Conservation (phyloP, 2,329 filamentous ascomycete species). For the Dactylellina sp. region DNA sequence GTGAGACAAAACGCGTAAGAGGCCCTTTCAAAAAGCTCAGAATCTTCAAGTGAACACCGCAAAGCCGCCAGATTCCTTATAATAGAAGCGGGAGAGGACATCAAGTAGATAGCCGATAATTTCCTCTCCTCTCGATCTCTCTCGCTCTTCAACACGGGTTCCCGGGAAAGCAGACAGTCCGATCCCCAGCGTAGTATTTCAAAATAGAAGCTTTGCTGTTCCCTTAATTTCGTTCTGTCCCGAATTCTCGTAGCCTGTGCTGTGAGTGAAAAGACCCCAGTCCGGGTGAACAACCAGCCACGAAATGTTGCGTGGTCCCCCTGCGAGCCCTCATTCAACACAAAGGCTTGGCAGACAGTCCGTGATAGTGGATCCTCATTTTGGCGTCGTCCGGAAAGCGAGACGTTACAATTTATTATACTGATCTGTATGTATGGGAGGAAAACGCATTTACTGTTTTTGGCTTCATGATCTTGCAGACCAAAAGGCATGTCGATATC, state of each 20-base stretch:
- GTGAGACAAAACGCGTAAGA: constrained; percentile 54
- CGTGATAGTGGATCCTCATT: constrained; percentile 8
- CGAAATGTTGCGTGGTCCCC: constrained; percentile 46
- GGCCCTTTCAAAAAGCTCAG: constrained; percentile 11
- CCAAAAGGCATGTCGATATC: constrained; percentile 35
- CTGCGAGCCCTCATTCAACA: constrained; percentile 26
- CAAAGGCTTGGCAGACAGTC: constrained; percentile 23
- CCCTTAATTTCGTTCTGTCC: constrained; percentile 3
- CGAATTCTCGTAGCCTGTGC: constrained; percentile 12
- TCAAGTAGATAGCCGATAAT: constrained; percentile 39
- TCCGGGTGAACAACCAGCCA: constrained; percentile 14
- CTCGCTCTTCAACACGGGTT: constrained; percentile 1
- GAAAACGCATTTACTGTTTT: too few relatives aligned
- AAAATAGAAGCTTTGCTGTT: constrained; percentile 5
- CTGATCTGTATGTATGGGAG: too few relatives aligned
- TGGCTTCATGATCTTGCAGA: not conserved
- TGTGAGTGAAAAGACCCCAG: constrained; percentile 26
- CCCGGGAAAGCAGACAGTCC: constrained; percentile 18
- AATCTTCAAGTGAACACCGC: constrained; percentile 46
- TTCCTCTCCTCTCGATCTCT: too few relatives aligned
- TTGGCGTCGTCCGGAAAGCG: constrained; percentile 1
- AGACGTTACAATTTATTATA: too few relatives aligned
- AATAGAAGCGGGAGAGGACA: constrained; percentile 50
- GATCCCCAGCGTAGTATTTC: constrained; percentile 21
- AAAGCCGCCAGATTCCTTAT: constrained; percentile 13